Base-by-base conservation (phyloP, 2,329 filamentous ascomycete genomes). In the Pyrenochaeta sp. region DNA sequence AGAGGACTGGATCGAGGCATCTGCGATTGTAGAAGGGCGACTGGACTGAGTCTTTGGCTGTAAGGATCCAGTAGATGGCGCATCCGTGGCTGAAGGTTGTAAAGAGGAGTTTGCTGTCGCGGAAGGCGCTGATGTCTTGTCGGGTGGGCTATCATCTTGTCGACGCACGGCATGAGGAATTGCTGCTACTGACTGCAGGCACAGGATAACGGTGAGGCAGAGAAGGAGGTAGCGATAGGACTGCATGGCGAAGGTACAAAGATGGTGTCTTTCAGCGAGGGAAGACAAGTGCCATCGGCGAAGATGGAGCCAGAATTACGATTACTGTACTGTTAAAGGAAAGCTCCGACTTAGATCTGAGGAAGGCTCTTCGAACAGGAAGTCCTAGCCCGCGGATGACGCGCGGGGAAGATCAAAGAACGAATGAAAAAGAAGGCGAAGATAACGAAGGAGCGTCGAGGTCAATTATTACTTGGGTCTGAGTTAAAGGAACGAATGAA, bases 141-240 rank as follows among this genome's bases (percentile, higher is more conserved):
- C 56, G 8, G 68, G 58, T 43, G 59, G 55, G 19, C 34, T 59
- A 13, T 66, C 73, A 64, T 77, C 67, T 51, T 77, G 74, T 49
- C 74, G 72, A 36, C 61, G 63, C n/a, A 75, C 40, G 52, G 58
- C 48, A 39, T 64, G 67, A 27, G 71, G 61, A 34, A 67, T 65
- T 50, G 68, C 66, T 25, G 58, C 50, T 39, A 67, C 65, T 7
- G 62, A 57, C 30, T 75, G 62, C 15, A 74, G 58, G 54, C 65
- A 73, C 25, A 74, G 51, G 34, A 70, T 32, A 40, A 77, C 65
- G 27, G 63, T 67, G 50, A 76, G 56, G 58, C 57, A 66, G 42
- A 69, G 54, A 40, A 72, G 32, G 27, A 76, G 62, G 52, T 66
- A 62, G 48, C 61, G 64, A 52, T 64, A 61, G 45, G 69, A 69